These are phyloP conservation scores for Maudiozyma bulderi DNA, from an alignment of 805 yeast genomes.

Conservation along the genomic window DNA sequence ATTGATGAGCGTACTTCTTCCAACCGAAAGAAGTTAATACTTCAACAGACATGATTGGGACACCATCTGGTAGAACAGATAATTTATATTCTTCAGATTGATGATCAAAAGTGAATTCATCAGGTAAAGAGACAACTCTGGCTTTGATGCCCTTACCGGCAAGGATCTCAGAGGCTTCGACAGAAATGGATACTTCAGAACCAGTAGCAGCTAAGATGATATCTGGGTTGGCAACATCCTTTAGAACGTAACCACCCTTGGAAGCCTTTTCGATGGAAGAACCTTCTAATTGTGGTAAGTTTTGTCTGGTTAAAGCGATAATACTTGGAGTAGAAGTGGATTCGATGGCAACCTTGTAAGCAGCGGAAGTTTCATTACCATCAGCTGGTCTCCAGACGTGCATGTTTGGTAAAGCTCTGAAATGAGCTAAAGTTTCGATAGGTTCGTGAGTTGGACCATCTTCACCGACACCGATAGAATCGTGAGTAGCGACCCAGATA, in stretches of 20 bases:
- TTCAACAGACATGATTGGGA: constrained; percentile 89
- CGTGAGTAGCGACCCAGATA: constrained; percentile 84
- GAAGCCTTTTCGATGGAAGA: constrained; percentile 84
- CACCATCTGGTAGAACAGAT: constrained; percentile 87
- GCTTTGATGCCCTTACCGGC: constrained; percentile 45
- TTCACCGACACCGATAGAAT: constrained; percentile 85
- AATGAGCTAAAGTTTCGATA: constrained; percentile 78
- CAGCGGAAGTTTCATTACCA: constrained; percentile 83
- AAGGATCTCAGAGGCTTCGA: constrained; percentile 73
- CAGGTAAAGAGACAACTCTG: constrained; percentile 86
- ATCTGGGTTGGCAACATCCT: constrained; percentile 49
- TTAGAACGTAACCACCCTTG: constrained; percentile 87
- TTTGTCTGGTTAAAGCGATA: constrained; percentile 75
- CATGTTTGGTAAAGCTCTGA: constrained; percentile 76
- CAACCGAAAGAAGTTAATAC: constrained; percentile 87
- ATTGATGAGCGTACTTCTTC: constrained; percentile 93
- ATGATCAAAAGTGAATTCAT: constrained; percentile 77
- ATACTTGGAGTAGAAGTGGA: constrained; percentile 60
- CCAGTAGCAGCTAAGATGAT: constrained; percentile 83
- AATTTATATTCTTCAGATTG: constrained; percentile 75
- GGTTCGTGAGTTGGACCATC: constrained; percentile 95
- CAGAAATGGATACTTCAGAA: constrained; percentile 76
- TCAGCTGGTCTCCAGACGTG: constrained; percentile 91
- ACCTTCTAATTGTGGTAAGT: constrained; percentile 87
- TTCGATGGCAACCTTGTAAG: constrained; percentile 57